Conservation (phyloP, 192 early-diverging fungal species). For the Fimicolochytrium jonesii region DNA sequence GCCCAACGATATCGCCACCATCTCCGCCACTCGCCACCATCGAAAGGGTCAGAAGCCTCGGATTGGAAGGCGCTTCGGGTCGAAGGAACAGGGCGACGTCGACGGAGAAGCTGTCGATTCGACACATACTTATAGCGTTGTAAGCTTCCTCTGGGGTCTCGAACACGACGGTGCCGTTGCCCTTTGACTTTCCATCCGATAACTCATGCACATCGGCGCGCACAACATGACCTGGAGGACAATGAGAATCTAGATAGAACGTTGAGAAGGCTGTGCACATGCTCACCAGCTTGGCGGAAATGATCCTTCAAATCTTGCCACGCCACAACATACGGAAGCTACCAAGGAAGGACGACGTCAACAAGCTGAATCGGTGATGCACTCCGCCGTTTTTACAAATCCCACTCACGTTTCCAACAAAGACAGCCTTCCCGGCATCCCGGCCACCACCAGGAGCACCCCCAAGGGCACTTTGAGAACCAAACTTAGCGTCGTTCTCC, state of each 20-base stretch:
- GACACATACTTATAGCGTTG: constrained; percentile 71
- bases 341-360: background rate
- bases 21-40: background rate
- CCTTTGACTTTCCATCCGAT: constrained; percentile 62
- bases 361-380: too few relatives aligned
- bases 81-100: too few relatives aligned
- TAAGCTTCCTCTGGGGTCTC: constrained; percentile 60
- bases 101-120: background rate
- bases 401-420: constrained; percentile 29
- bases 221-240: constrained; percentile 55
- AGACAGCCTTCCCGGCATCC: constrained; percentile 11
- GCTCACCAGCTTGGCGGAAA: constrained; percentile 65
- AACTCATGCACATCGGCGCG: constrained; percentile 66
- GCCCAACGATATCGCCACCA: background rate
- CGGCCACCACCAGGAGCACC: constrained; percentile 10
- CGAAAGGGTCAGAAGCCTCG: constrained; percentile 23
- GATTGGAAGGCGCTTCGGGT: too few relatives aligned
- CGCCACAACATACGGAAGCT: constrained; percentile 73
- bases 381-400: too few relatives aligned
- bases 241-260: constrained; percentile 15
- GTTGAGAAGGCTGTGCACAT: background rate
- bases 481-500: background rate
- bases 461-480: background rate
- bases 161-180: constrained; percentile 71
- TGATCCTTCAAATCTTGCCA: constrained; percentile 89